phyloP scores from a whole-genome alignment of 352 stramenopile species.

The Globisporangium spinosum region DNA sequence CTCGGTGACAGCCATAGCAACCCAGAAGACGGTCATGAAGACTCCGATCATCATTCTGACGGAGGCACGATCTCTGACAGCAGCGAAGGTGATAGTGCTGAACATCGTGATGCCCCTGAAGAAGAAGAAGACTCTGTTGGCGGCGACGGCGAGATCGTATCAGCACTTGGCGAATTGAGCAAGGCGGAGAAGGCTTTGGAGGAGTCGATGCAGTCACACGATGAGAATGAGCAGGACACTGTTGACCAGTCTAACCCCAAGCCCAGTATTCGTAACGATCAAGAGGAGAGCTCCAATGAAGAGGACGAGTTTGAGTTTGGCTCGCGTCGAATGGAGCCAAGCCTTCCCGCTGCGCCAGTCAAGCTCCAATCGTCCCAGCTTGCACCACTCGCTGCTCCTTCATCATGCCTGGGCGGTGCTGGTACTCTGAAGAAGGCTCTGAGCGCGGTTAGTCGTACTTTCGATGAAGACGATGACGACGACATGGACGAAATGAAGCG shows the following conservation, averaged over 20 bases:
- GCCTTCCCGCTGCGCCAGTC: slow-evolving; percentile 6
- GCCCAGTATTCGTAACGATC: background rate
- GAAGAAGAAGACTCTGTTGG: background rate
- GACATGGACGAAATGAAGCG: slow-evolving; percentile 19
- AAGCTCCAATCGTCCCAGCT: slow-evolving; percentile 7
- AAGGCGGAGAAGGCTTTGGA: background rate
- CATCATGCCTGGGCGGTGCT: background rate
- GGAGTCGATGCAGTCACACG: background rate
- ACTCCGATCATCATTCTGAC: background rate
- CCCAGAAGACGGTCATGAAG: background rate
- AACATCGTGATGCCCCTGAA: background rate
- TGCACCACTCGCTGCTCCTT: background rate
- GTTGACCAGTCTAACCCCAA: background rate
- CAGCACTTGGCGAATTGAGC: background rate
- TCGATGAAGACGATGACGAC: slow-evolving; percentile 24
- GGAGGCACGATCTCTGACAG: background rate
- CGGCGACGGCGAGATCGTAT: background rate
- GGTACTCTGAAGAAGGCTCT: slow-evolving; percentile 13
- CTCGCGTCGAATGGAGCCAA: background rate
- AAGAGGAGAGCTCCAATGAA: background rate
- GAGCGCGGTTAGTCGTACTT: slow-evolving; percentile 9
- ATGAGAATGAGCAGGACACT: background rate
- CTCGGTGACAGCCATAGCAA: background rate
- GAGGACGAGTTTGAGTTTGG: slow-evolving; percentile 10
- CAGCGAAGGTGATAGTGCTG: background rate